Base-by-base conservation (phyloP, 495 filamentous ascomycete species). In the Parachaetomium inaequale region DNA sequence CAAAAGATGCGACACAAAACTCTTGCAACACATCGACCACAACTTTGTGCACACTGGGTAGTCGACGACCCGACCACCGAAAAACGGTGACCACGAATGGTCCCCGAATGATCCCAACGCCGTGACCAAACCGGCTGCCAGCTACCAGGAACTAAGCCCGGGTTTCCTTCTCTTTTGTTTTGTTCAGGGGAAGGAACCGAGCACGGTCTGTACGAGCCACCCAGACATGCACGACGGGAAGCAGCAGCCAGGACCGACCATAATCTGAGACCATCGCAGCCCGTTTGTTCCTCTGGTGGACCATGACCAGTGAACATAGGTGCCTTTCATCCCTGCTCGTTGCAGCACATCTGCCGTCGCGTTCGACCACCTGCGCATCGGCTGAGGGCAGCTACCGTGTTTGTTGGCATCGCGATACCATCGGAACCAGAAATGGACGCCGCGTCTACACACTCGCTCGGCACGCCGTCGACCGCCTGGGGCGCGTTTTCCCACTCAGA, bases 181-280 rank as follows among this genome's bases (percentile, higher is more conserved):
- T 31, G 32, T 36, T 46, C 28, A 36, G 31, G 45, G 47, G 52
- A 63, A 65, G 47, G 61, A 62, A 50, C 64, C 53, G n/a, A 52
- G 36, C 26, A 38, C 25, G 34, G 14, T 46, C 15, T 49, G 42
- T 36, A 50, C 50, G 19, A 56, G 17, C 45, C 26, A 55, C 14
- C 17, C 21, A 15, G 31, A 11, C 21, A 63, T 61, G 57, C 62
- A 50, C 31, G 47, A 61, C 65, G 67, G 65, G 67, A 65, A 70
- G 65, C 67, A 67, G 65, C 67, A 70, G 62, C 57, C 51, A 19
- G 50, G 21, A 14, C 43, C 25, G 36, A 43, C 52, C 52, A 53
- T 32, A 42, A 11, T 54, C 32, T 50, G n/a, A 52, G 36, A 56
- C 57, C 31, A 43, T 60, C 29, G 6, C 12, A 43, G 25, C 10